Evolutionary conservation across 768 basidiomycete species (phyloP).

Genomic region (Boletus subparvulus): DNA sequence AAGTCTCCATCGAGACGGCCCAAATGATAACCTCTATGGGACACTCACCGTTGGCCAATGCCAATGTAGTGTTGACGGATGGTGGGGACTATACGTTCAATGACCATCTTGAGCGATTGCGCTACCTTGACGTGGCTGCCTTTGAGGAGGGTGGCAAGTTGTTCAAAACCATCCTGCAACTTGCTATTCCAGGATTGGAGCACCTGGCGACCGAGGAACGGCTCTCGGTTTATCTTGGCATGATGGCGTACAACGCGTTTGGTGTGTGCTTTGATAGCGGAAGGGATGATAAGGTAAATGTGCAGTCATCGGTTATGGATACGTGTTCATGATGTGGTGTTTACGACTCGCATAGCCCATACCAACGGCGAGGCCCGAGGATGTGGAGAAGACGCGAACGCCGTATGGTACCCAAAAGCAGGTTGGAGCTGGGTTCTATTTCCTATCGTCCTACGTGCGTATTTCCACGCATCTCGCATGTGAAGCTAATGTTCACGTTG

Average conservation of each 20-base stretch:
- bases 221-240: constrained; percentile 60
- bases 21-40: constrained; percentile 46
- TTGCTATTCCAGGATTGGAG: constrained; percentile 70
- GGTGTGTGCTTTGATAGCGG: constrained; percentile 70
- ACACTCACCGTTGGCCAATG: constrained; percentile 6
- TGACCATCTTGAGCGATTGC: constrained; percentile 76
- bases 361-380: constrained; percentile 58
- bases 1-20: constrained; percentile 61
- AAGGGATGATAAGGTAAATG: constrained; percentile 65
- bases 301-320: background rate
- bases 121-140: constrained; percentile 58
- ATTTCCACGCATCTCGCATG: background rate
- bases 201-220: constrained; percentile 65
- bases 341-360: constrained; percentile 43
- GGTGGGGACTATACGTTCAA: constrained; percentile 58
- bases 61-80: constrained; percentile 37
- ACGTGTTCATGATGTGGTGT: background rate
- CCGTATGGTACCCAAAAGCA: constrained; percentile 74
- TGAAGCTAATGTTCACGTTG: background rate
- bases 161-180: constrained; percentile 53
- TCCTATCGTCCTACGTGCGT: constrained; percentile 70
- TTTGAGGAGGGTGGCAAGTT: constrained; percentile 50
- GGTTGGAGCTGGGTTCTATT: constrained; percentile 73
- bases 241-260: constrained; percentile 74
- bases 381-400: constrained; percentile 72